Conservation (phyloP, 371 early-diverging fungal species). For the Apophysomyces trapeziformis region DNA sequence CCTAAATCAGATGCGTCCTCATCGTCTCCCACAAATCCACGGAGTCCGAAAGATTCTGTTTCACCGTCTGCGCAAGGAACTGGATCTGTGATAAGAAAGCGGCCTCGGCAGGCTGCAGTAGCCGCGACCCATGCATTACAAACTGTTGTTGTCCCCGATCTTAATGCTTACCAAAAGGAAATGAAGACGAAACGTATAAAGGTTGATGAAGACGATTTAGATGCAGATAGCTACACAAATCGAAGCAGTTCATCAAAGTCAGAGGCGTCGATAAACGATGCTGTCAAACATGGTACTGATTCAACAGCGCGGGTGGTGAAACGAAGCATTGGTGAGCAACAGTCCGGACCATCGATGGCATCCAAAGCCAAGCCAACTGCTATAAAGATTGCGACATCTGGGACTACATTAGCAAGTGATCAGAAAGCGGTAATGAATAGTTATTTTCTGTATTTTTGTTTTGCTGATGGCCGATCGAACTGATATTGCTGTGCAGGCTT, state of each 20-base stretch:
- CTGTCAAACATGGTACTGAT: neutral
- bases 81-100: slow-evolving; percentile 27
- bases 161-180: slow-evolving; percentile 58
- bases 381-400: slow-evolving; percentile 11
- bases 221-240: neutral
- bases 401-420: slow-evolving; percentile 3
- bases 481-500: slow-evolving; percentile 2
- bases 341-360: neutral
- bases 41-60: neutral
- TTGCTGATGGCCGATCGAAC: neutral
- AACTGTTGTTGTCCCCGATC: slow-evolving; percentile 53
- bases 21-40: neutral
- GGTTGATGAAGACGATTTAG: neutral
- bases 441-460: neutral
- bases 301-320: neutral
- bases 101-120: slow-evolving; percentile 58
- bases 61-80: neutral
- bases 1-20: neutral
- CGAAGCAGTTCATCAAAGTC: neutral
- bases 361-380: neutral
- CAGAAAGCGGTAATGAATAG: slow-evolving; percentile 10
- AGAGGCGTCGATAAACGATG: neutral
- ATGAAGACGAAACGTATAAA: slow-evolving; percentile 36
- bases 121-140: slow-evolving; percentile 44
- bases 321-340: neutral